A percentile compares a stretch with the other conserved stretches of the same genome.
Evolutionary conservation across 1,284 basidiomycete genomes (phyloP).

Genomic region (Microbotryum violaceum): DNA sequence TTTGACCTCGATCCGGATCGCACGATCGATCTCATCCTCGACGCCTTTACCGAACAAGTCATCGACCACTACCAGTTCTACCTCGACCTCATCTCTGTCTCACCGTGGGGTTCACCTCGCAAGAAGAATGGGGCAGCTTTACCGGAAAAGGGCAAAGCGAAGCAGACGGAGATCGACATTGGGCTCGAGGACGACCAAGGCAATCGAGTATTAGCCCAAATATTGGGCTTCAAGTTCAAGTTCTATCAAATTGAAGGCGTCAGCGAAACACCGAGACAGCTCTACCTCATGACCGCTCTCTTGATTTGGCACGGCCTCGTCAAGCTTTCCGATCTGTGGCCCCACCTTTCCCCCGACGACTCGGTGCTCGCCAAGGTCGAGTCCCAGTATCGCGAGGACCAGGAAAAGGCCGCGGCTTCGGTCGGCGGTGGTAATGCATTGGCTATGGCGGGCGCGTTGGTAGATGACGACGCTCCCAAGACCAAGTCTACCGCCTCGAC

Average conservation of each 20-base stretch:
- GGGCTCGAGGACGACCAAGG: constrained; percentile 44
- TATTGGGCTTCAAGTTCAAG: constrained; percentile 90
- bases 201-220: constrained; percentile 68
- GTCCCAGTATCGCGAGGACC: constrained; percentile 51
- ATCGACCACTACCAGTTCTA: constrained; percentile 86
- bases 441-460: constrained; percentile 80
- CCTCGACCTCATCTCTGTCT: constrained; percentile 70
- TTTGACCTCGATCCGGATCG: constrained; percentile 94
- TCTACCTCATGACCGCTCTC: constrained; percentile 77
- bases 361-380: constrained; percentile 61
- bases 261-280: constrained; percentile 50
- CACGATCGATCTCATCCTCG: constrained; percentile 86
- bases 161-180: constrained; percentile 30
- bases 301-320: constrained; percentile 83
- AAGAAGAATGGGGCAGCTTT: constrained; percentile 7
- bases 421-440: constrained; percentile 59
- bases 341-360: constrained; percentile 66
- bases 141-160: constrained; percentile 35
- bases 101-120: constrained; percentile 57
- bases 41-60: constrained; percentile 76
- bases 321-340: constrained; percentile 72
- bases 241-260: constrained; percentile 66
- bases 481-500: background rate
- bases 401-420: constrained; percentile 54
- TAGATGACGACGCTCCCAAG: constrained; percentile 49